These are phyloP conservation scores for Colletotrichum spaethianum DNA, from an alignment of 2,329 filamentous ascomycete genomes.

Conservation along the genomic window DNA sequence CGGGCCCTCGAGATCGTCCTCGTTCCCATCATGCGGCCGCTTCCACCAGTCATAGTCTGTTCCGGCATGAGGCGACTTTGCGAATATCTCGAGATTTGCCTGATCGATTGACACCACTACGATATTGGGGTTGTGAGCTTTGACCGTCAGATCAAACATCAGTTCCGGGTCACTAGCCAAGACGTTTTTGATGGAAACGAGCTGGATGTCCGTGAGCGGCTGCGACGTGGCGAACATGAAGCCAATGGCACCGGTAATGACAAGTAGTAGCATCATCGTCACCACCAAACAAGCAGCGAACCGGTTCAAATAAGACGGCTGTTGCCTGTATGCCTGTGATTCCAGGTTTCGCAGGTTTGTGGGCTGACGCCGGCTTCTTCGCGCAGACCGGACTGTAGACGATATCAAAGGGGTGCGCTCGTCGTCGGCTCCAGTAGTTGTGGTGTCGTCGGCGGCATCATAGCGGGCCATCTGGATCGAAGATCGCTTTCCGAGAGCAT, in stretches of 20 bases:
- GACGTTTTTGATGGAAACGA: slow-evolving; percentile 88
- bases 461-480: slow-evolving; percentile 76
- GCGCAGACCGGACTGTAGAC: slow-evolving; percentile 69
- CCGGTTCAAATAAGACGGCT: slow-evolving; percentile 76
- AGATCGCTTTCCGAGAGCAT: slow-evolving; percentile 60
- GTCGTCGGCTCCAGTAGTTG: slow-evolving; percentile 81
- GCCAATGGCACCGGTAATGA: slow-evolving; percentile 87
- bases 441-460: slow-evolving; percentile 78
- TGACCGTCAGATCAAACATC: slow-evolving; percentile 92
- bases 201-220: slow-evolving; percentile 82
- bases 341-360: slow-evolving; percentile 79
- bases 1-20: slow-evolving; percentile 34
- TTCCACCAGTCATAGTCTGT: slow-evolving; percentile 74
- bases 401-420: slow-evolving; percentile 87
- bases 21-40: slow-evolving; percentile 52
- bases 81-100: slow-evolving; percentile 93
- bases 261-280: slow-evolving; percentile 83
- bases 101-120: slow-evolving; percentile 88
- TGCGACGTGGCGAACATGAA: slow-evolving; percentile 95
- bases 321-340: slow-evolving; percentile 76
- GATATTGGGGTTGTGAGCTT: slow-evolving; percentile 92
- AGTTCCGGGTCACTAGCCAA: slow-evolving; percentile 94
- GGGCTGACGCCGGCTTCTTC: slow-evolving; percentile 69
- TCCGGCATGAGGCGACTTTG: slow-evolving; percentile 92
- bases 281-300: slow-evolving; percentile 91